These are phyloP conservation scores for Amesomyces nigricolor DNA, from an alignment of 2,329 filamentous ascomycete genomes.

Conservation along the genomic window DNA sequence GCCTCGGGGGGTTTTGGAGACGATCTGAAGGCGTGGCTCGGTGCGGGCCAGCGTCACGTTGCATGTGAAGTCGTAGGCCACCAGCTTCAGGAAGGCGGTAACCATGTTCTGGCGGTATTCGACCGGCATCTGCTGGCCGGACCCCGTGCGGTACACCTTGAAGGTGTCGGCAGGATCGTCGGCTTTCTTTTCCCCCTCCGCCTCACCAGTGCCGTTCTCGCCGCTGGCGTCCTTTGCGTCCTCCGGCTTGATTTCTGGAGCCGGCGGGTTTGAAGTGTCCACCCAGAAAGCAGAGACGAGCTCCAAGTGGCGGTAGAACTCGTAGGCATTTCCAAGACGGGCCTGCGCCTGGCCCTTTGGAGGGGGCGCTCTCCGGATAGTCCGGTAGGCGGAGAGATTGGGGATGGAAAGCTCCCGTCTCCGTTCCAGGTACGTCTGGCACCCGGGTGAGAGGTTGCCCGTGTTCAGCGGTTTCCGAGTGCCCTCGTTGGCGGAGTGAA, in stretches of 20 bases:
- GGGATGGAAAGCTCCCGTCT: conserved; percentile 49
- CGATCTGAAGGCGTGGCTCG: conserved; percentile 55
- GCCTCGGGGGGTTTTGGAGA: conserved; percentile 30
- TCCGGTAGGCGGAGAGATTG: conserved; percentile 57
- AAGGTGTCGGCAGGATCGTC: conserved; percentile 15
- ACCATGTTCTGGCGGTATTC: conserved; percentile 54
- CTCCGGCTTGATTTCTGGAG: background rate
- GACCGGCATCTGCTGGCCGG: conserved; percentile 52
- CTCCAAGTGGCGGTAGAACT: conserved; percentile 61
- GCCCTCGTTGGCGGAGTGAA: conserved; percentile 42
- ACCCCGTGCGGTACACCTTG: conserved; percentile 40
- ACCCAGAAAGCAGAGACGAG: conserved; percentile 56
- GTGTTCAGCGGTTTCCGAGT: conserved; percentile 47
- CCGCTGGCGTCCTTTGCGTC: conserved; percentile 4
- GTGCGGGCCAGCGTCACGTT: conserved; percentile 51
- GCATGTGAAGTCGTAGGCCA: conserved; percentile 62
- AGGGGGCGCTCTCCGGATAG: conserved; percentile 52
- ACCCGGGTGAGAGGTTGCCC: conserved; percentile 51
- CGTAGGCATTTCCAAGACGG: conserved; percentile 58
- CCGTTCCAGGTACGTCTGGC: conserved; percentile 53
- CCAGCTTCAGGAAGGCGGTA: conserved; percentile 56
- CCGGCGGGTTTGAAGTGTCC: conserved; percentile 44
- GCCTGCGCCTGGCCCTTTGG: conserved; percentile 48
- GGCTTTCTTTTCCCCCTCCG: conserved; percentile 11
- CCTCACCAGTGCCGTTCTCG: background rate